A percentile compares a stretch with the other conserved stretches of the same genome.
phyloP scores from a whole-genome alignment of 768 basidiomycete species.

The Agaricus subrufescens region DNA sequence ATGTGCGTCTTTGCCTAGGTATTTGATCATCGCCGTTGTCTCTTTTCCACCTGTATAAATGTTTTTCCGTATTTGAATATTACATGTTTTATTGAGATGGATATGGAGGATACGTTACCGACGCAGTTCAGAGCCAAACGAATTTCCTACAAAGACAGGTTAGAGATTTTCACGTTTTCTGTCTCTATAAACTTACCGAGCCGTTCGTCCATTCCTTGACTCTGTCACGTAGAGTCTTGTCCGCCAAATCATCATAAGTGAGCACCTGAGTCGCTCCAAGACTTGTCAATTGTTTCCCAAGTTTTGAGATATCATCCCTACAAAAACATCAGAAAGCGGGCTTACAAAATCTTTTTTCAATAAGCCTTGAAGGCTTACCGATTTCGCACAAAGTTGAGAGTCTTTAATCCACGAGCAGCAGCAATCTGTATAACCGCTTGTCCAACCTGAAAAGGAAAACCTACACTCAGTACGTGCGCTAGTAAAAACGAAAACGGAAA shows the following conservation, averaged over 20 bases:
- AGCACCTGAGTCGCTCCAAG: conserved; percentile 76
- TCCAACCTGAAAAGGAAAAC: conserved; percentile 48
- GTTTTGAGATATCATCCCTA: conserved; percentile 48
- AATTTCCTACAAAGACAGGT: conserved; percentile 25
- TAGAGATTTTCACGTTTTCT: neutral
- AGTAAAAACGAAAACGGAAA: neutral
- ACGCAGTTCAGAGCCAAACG: conserved; percentile 48
- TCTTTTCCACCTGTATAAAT: conserved; percentile 46
- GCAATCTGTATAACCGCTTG: conserved; percentile 87
- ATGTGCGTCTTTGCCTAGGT: conserved; percentile 64
- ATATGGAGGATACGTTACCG: conserved; percentile 23
- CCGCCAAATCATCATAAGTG: conserved; percentile 70
- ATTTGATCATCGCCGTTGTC: conserved; percentile 63
- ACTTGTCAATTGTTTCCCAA: conserved; percentile 45
- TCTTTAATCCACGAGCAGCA: conserved; percentile 62
- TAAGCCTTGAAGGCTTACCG: too few relatives aligned
- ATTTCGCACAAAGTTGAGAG: conserved; percentile 77
- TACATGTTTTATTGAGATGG: neutral
- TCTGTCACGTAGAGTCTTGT: conserved; percentile 47
- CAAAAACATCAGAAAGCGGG: too few relatives aligned
- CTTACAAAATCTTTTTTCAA: too few relatives aligned
- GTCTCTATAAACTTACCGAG: conserved; percentile 29
- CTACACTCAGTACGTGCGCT: too few relatives aligned
- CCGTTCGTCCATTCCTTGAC: conserved; percentile 63
- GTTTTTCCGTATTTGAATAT: neutral